phyloP scores from a whole-genome alignment of 768 basidiomycete genomes.

The Termitomyces titanicus region DNA sequence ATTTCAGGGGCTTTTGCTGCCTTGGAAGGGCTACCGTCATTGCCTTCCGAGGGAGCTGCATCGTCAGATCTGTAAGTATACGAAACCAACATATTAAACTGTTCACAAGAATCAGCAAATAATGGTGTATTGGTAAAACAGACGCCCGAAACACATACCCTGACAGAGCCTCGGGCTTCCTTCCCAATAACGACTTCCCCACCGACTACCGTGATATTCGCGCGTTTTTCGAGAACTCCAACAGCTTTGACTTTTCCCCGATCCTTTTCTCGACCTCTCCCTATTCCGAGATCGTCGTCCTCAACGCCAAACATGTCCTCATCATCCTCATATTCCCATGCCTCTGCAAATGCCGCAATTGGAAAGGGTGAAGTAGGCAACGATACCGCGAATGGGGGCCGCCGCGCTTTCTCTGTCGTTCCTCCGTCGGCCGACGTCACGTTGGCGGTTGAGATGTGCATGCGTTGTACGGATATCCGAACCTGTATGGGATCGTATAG shows the following conservation, averaged over 20 bases:
- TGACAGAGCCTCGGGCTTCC: conserved; percentile 72
- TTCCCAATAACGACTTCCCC: conserved; percentile 86
- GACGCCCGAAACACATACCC: conserved; percentile 48
- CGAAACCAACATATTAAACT: conserved; percentile 94
- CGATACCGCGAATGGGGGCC: conserved; percentile 76
- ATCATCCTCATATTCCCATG: conserved; percentile 98
- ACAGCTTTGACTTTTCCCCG: conserved; percentile 54
- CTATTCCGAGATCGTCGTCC: conserved; percentile 37
- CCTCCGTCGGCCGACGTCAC: conserved; percentile 31
- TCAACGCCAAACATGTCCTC: conserved; percentile 88
- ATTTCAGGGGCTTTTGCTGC: conserved; percentile 58
- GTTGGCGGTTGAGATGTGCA: conserved; percentile 45
- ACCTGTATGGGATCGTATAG: conserved; percentile 95
- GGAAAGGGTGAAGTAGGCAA: conserved; percentile 77
- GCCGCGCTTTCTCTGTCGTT: conserved; percentile 51
- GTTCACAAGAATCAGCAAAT: conserved; percentile 6
- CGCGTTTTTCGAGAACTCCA: conserved; percentile 83
- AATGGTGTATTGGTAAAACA: background rate
- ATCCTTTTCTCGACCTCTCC: conserved; percentile 40
- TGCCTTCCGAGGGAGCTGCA: conserved; percentile 60
- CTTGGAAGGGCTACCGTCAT: conserved; percentile 41
- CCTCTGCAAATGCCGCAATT: conserved; percentile 89
- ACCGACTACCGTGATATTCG: conserved; percentile 85
- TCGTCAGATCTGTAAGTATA: conserved; percentile 96
- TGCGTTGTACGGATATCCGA: conserved; percentile 74